phyloP scores from a whole-genome alignment of 495 filamentous ascomycete species.

The Aspergillus ostianus region DNA sequence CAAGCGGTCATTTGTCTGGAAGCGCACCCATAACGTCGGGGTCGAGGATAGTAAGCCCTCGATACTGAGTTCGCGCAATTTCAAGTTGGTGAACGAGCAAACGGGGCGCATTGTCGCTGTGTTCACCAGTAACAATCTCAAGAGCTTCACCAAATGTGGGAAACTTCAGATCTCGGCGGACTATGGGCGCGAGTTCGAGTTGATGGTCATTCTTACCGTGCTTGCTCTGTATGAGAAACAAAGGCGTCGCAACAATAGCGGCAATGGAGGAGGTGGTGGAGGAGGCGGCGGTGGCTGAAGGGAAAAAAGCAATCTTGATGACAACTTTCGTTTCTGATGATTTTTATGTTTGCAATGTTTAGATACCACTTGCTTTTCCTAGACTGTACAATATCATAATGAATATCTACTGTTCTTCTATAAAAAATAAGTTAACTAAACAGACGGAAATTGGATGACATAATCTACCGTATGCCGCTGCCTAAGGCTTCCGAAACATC shows the following conservation, averaged over 20 bases:
- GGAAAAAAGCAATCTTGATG: not conserved
- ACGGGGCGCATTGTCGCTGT: constrained; percentile 28
- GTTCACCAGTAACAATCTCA: constrained; percentile 23
- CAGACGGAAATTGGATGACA: not conserved
- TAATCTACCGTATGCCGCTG: not conserved
- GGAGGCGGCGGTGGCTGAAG: constrained; percentile 8
- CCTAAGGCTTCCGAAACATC: not conserved
- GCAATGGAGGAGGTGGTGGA: constrained; percentile 15
- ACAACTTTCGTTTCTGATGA: not conserved
- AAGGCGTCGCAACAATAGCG: constrained; percentile 16
- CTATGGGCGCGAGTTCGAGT: constrained; percentile 24
- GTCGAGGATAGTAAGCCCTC: constrained; percentile 13
- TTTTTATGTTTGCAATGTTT: constrained; percentile 2
- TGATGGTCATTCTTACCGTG: constrained; percentile 23
- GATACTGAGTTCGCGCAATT: constrained; percentile 16
- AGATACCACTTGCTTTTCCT: constrained; percentile 14
- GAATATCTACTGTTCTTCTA: not conserved
- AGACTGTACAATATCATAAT: not conserved
- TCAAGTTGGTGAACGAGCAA: constrained; percentile 33
- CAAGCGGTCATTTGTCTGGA: constrained; percentile 33
- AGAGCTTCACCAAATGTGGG: constrained; percentile 22
- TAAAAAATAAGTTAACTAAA: too few relatives aligned
- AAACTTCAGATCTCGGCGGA: constrained; percentile 21
- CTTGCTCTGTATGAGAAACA: constrained; percentile 24
- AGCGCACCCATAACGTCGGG: constrained; percentile 30